These are phyloP conservation scores for Carex cristatella DNA, from an alignment of 176 grass and related monocot genomes.

Conservation along the genomic window DNA sequence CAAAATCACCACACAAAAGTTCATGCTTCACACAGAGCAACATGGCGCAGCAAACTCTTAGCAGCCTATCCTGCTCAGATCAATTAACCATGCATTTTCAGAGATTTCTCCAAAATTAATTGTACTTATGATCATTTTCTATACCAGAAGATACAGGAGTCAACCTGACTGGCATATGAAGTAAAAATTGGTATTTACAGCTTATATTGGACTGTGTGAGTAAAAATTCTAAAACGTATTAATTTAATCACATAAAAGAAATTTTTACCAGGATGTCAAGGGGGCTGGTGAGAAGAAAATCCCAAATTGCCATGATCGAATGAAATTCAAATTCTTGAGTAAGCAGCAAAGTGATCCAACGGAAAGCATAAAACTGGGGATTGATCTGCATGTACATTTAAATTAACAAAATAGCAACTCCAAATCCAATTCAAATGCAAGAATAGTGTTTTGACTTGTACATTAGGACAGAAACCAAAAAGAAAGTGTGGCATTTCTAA, in stretches of 20 bases:
- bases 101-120: neutral
- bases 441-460: neutral
- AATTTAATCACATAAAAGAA: neutral
- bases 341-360: constrained; percentile 89
- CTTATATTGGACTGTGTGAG: neutral
- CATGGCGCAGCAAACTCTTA: constrained; percentile 93
- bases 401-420: neutral
- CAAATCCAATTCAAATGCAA: neutral
- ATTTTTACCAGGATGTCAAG: constrained; percentile 53
- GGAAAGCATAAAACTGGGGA: constrained; percentile 92
- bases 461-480: neutral
- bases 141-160: neutral
- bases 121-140: neutral
- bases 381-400: constrained; percentile 51
- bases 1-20: constrained; percentile 76
- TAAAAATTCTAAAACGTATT: neutral
- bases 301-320: constrained; percentile 74
- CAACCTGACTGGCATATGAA: neutral
- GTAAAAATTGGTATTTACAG: neutral
- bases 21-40: constrained; percentile 55
- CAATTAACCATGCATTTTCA: neutral
- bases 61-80: constrained; percentile 62
- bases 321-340: constrained; percentile 84
- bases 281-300: constrained; percentile 79
- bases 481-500: too few relatives aligned